Evolutionary conservation across 2,329 filamentous ascomycete genomes (phyloP), one percentile per base, ranked within the genome.

Genomic region (Diaporthe ampelina): DNA sequence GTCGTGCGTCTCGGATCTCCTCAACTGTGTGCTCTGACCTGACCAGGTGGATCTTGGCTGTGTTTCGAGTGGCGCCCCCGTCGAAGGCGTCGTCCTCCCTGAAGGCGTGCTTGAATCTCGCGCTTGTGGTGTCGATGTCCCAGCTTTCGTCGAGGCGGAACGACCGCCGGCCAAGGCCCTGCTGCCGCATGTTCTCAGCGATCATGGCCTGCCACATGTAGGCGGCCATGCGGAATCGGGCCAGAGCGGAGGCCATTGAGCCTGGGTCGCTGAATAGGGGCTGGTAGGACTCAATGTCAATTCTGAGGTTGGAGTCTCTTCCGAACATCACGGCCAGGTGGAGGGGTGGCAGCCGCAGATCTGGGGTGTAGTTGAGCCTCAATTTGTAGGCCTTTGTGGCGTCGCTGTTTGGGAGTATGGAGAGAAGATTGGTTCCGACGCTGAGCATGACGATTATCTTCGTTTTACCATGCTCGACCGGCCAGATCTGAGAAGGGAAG

Each of bases 201-300:
- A 63, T 29, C 58, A 63, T 63, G 1, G 58, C 58, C 13, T 63
- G 58, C 58, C 58, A 63, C 17, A 63, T 29, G 24, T 63, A 63
- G 9, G 59, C 59, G 4, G 40, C 9, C 40, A 63, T 48, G 4
- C 59, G 59, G 40, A 63, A 63, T 5, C 19, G 32, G 11, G 7
- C 11, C 1, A 48, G 6, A 4, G 40, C 40, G 4, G 59, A 13
- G 0, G 21, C 40, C 2, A 45, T 1, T n/a, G 59, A 65, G 40
- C 26, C 10, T 7, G 32, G 21, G 26, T 48, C n/a, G 1, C 21
- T 19, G 0, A 48, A 1, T 1, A 9, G 10, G 24, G 10, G 10
- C 3, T 24, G 32, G 19, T 29, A 17, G 1, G 40, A 19, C 43
- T 65, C 40, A 17, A 15, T 9, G 15, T 65, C 59, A 1, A 65